phyloP scores from a whole-genome alignment of 164 flowering plant genomes.

The Vitis amurensis region DNA sequence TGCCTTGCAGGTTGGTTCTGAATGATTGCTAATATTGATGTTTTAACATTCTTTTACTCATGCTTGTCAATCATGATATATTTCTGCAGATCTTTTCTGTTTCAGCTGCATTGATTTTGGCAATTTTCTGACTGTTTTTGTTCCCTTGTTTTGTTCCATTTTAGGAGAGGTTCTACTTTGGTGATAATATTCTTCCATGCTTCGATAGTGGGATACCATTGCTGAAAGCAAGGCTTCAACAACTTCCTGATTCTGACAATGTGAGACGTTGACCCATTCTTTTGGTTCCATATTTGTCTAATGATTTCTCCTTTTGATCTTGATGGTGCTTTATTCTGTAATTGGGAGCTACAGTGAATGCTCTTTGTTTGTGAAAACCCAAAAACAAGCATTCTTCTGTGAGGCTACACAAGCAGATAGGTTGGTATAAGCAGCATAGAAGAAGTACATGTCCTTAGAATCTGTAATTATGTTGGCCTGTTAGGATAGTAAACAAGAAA shows the following conservation, averaged over 20 bases:
- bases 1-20: slow-evolving; percentile 84
- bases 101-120: background rate
- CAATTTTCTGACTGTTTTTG: background rate
- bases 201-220: slow-evolving; percentile 97
- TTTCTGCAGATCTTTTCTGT: background rate
- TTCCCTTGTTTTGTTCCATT: slow-evolving; percentile 7
- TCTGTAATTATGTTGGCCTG: background rate
- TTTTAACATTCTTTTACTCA: background rate
- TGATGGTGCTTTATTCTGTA: too few relatives aligned
- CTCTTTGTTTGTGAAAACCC: background rate
- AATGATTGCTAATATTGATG: slow-evolving; percentile 5
- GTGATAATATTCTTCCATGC: slow-evolving; percentile 89
- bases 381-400: background rate
- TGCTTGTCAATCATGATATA: background rate
- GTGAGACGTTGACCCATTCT: slow-evolving; percentile 35
- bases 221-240: slow-evolving; percentile 86
- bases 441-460: too few relatives aligned
- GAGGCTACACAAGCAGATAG: too few relatives aligned
- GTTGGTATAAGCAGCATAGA: too few relatives aligned
- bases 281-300: background rate
- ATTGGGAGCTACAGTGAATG: background rate
- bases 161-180: slow-evolving; percentile 98
- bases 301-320: background rate
- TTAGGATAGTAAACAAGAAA: background rate
- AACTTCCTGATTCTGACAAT: slow-evolving; percentile 95